Conservation (phyloP, 208 protist species). For the Trypanosoma avium region DNA sequence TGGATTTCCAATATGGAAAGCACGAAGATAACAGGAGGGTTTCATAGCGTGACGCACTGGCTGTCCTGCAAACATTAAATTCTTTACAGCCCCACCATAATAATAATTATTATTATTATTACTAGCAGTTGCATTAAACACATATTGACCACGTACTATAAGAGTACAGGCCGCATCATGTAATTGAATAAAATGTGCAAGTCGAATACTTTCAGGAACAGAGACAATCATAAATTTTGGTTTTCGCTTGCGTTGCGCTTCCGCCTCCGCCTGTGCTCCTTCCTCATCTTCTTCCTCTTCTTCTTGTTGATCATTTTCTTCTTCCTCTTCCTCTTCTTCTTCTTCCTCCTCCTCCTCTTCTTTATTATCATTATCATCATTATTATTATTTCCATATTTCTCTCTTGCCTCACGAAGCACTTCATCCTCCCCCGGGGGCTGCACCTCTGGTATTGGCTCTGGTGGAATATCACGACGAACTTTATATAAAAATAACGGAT, state of each 20-base stretch:
- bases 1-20: slow-evolving; percentile 33
- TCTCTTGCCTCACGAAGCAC: slow-evolving; percentile 45
- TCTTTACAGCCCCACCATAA: slow-evolving; percentile 38
- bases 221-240: slow-evolving; percentile 83
- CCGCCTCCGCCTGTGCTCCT: slow-evolving; percentile 28
- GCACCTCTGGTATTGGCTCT: slow-evolving; percentile 57
- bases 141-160: slow-evolving; percentile 74
- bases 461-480: slow-evolving; percentile 77
- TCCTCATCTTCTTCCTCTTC: slow-evolving; percentile 28
- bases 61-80: slow-evolving; percentile 78
- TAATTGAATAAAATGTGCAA: slow-evolving; percentile 83
- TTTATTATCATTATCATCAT: slow-evolving; percentile 29
- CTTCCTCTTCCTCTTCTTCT: slow-evolving; percentile 50
- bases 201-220: slow-evolving; percentile 67
- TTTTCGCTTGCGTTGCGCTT: slow-evolving; percentile 38
- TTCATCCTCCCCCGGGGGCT: slow-evolving; percentile 44
- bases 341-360: slow-evolving; percentile 52
- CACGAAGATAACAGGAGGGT: slow-evolving; percentile 83
- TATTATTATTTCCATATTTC: slow-evolving; percentile 28
- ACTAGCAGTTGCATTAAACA: slow-evolving; percentile 25
- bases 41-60: slow-evolving; percentile 73
- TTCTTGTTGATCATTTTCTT: slow-evolving; percentile 37
- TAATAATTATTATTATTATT: too few relatives aligned
- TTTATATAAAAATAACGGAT: slow-evolving; percentile 85
- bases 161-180: slow-evolving; percentile 81